These are phyloP conservation scores for Dianthus caryophyllus DNA, from an alignment of 148 eudicot genomes.

Conservation along the genomic window DNA sequence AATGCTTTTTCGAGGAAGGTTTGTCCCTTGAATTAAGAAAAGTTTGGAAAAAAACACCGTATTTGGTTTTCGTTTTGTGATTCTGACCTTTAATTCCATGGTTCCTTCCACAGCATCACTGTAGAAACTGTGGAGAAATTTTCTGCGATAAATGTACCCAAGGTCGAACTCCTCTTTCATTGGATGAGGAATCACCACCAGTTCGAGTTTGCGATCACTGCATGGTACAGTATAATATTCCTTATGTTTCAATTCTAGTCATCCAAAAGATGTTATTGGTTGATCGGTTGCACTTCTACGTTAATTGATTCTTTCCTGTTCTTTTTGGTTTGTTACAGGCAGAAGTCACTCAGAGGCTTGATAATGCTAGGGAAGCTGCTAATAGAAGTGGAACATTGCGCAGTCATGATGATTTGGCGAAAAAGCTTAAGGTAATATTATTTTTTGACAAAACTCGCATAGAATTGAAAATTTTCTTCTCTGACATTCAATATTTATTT, in stretches of 20 bases:
- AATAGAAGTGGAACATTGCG: constrained; percentile 42
- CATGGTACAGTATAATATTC: constrained; percentile 53
- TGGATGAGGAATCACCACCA: constrained; percentile 60
- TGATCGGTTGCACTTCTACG: not conserved
- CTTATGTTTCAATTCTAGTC: constrained; percentile 22
- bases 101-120: constrained; percentile 68
- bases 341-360: constrained; percentile 83
- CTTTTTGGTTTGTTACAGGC: constrained; percentile 48
- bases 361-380: constrained; percentile 53
- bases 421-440: constrained; percentile 70
- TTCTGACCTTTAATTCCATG: constrained; percentile 4
- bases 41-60: not conserved
- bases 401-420: constrained; percentile 84
- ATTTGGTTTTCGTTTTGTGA: not conserved
- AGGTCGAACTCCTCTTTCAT: constrained; percentile 79
- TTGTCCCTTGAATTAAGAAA: constrained; percentile 13
- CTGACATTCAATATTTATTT: not conserved
- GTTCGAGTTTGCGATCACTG: constrained; percentile 95
- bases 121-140: constrained; percentile 94
- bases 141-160: constrained; percentile 96
- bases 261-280: not conserved
- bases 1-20: constrained; percentile 83
- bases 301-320: constrained; percentile 13
- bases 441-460: not conserved
- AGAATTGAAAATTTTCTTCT: not conserved